Base-by-base conservation (phyloP, 768 basidiomycete genomes). In the Pisolithus marmoratus region DNA sequence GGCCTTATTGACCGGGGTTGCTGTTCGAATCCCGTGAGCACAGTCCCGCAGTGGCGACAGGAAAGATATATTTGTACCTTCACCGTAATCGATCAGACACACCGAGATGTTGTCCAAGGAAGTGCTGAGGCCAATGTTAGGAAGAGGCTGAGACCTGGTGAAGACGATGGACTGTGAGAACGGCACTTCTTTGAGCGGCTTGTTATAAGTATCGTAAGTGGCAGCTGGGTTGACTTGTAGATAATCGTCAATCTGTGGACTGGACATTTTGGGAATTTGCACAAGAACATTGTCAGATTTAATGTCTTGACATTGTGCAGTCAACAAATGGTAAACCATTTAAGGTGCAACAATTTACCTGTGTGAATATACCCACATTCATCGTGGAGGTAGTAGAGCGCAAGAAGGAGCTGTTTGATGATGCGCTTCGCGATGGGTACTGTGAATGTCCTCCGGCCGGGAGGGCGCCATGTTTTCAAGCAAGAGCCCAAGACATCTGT, bases 371-470 rank as follows among this genome's bases (percentile, higher is more conserved):
- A 36, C 1, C 52, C 43, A 34, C 59, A 63, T 27, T 60, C 48
- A n/a, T 51, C 48, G 50, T 69, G 66, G 41, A 67, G 58, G 50
- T 63, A 69, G 42, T 63, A 58, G 7, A 64, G 53, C 7, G 64
- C 63, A 19, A 66, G 59, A 29, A 69, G 57, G 8, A 54, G 29
- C 49, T 69, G 68, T 41, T 61, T 64, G 29, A 60, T 53, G 27
- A 69, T 58, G 27, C 50, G 43, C 48, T 62, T 57, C 9, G 46
- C 34, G 49, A 44, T 17, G 19, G 43, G 6, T 27, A 27, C 26
- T 27, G 26, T 8, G 26, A 27, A 27, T 27, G 26, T 27, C 8
- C 8, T 27, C 26, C 26, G 3, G 26, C 26, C 26, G 8, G 26
- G 8, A 27, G 26, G 26, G 26, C 26, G 26, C 26, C 5, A 27